Conservation (phyloP, 257 asterid genomes). For the Eustoma russellianum region DNA sequence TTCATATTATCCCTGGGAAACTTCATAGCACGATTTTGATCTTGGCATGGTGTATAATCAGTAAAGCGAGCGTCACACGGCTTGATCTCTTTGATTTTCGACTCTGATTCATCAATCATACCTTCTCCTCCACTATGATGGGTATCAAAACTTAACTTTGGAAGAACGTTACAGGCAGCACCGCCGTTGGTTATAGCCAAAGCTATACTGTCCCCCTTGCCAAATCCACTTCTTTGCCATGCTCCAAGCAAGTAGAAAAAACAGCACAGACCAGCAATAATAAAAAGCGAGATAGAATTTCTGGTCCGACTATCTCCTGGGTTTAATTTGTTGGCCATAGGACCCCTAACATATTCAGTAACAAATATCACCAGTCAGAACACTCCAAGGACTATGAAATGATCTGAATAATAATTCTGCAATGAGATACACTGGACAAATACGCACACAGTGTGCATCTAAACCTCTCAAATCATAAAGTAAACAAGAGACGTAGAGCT, state of each 20-base stretch:
- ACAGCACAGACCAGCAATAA: conserved; percentile 83
- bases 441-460: too few species aligned
- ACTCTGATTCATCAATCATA: conserved; percentile 44
- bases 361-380: too few species aligned
- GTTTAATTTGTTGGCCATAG: conserved; percentile 66
- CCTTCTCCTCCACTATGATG: conserved; percentile 76
- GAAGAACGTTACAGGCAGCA: conserved; percentile 51
- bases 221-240: conserved; percentile 96
- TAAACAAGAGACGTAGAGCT: too few species aligned
- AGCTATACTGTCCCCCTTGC: conserved; percentile 92
- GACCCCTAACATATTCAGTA: conserved; percentile 38
- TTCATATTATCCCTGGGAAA: conserved; percentile 91
- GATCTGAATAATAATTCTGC: too few species aligned
- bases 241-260: conserved; percentile 94
- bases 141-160: conserved; percentile 75
- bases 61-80: conserved; percentile 67
- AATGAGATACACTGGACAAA: too few species aligned
- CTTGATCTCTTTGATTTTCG: conserved; percentile 32
- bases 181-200: conserved; percentile 63
- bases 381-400: too few species aligned
- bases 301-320: conserved; percentile 69
- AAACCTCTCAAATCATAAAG: too few species aligned
- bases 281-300: conserved; percentile 69
- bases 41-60: conserved; percentile 96
- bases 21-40: conserved; percentile 87